phyloP scores from a whole-genome alignment of 495 filamentous ascomycete genomes.

The Penicillium bialowiezense region DNA sequence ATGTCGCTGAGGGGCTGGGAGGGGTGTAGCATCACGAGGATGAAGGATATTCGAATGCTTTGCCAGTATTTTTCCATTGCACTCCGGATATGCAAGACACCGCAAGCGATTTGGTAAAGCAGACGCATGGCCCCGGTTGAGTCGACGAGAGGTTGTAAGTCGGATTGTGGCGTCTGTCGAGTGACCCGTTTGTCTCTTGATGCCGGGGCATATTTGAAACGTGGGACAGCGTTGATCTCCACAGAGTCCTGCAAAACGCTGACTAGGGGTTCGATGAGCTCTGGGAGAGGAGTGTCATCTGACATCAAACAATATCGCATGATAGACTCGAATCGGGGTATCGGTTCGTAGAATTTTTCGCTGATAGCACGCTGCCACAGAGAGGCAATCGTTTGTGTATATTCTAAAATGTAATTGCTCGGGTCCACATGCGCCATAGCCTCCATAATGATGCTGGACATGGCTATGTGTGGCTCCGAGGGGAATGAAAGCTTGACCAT shows the following conservation, averaged over 20 bases:
- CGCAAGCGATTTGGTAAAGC: conserved; percentile 55
- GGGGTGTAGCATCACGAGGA: conserved; percentile 61
- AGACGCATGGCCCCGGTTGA: conserved; percentile 55
- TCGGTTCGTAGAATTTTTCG: conserved; percentile 56
- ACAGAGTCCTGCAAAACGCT: conserved; percentile 52
- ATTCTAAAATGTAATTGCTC: conserved; percentile 48
- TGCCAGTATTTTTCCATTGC: conserved; percentile 57
- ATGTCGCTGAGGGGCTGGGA: conserved; percentile 59
- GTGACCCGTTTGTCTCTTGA: conserved; percentile 36
- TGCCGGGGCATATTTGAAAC: conserved; percentile 46
- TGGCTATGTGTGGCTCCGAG: conserved; percentile 46
- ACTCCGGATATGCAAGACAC: conserved; percentile 39
- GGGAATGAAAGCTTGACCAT: conserved; percentile 52
- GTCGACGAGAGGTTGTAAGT: conserved; percentile 50
- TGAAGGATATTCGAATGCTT: conserved; percentile 58
- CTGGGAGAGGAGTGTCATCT: conserved; percentile 42
- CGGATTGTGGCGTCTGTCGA: conserved; percentile 41
- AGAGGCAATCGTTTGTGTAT: conserved; percentile 50
- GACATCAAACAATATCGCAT: conserved; percentile 51
- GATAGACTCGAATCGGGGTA: conserved; percentile 58
- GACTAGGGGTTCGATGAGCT: conserved; percentile 52
- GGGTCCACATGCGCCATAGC: conserved; percentile 39
- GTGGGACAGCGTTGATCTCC: conserved; percentile 56
- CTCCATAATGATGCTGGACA: conserved; percentile 60
- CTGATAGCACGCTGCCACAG: conserved; percentile 63